phyloP scores from a whole-genome alignment of 768 basidiomycete genomes.

The Arthromyces matolae region DNA sequence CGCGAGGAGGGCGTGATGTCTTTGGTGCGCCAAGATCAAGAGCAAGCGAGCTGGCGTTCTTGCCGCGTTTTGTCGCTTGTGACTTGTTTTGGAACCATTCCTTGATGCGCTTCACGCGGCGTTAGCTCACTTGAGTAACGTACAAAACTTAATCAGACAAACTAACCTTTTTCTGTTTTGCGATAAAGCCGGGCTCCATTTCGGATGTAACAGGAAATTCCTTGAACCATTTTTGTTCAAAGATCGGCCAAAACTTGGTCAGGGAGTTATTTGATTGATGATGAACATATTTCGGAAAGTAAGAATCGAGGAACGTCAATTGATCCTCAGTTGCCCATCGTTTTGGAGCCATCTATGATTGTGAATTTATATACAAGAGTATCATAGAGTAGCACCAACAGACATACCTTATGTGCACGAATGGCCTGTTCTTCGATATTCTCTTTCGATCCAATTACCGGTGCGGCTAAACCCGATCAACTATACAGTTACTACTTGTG shows the following conservation, averaged over 20 bases:
- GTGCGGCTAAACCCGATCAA: background rate
- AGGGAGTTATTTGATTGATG: background rate
- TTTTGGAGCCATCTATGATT: background rate
- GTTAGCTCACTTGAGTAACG: no score
- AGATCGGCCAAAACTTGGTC: background rate
- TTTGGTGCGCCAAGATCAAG: background rate
- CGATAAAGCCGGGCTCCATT: background rate
- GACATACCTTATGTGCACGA: background rate
- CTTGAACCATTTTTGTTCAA: background rate
- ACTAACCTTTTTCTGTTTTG: background rate
- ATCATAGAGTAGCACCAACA: background rate
- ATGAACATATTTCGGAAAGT: background rate
- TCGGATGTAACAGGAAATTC: background rate
- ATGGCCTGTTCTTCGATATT: no score
- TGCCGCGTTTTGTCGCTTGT: background rate
- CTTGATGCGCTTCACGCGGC: background rate
- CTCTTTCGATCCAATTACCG: background rate
- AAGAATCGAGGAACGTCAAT: background rate
- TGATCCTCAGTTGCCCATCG: background rate
- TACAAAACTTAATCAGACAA: background rate
- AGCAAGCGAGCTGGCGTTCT: background rate
- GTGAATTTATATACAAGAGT: background rate
- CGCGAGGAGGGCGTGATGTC: background rate
- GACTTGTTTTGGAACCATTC: background rate
- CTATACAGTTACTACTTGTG: conserved; percentile 2